These are phyloP conservation scores for Mollisia scopiformis DNA, from an alignment of 2,329 filamentous ascomycete genomes.

Conservation along the genomic window DNA sequence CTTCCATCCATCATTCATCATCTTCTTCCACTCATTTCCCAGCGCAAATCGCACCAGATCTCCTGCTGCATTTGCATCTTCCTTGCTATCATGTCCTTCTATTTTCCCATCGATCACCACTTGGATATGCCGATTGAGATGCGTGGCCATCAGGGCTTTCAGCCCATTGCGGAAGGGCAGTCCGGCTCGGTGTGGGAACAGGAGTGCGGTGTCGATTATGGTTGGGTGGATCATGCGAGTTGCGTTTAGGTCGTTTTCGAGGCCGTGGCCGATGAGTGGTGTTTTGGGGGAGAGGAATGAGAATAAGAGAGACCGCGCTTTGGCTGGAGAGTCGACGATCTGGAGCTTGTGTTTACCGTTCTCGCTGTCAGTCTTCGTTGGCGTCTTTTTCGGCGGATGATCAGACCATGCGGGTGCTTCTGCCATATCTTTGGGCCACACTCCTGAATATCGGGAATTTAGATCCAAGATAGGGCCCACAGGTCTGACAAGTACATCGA, in stretches of 20 bases:
- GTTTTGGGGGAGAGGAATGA: constrained; percentile 74
- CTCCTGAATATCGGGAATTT: constrained; percentile 90
- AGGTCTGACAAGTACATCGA: constrained; percentile 86
- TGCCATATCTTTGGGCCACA: constrained; percentile 76
- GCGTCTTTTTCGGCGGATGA: constrained; percentile 21
- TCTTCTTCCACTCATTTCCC: constrained; percentile 67
- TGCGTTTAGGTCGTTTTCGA: constrained; percentile 94
- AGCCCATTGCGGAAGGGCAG: constrained; percentile 79
- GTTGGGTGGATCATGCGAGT: constrained; percentile 82
- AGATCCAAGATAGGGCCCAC: constrained; percentile 84
- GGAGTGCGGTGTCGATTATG: constrained; percentile 81
- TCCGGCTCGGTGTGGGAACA: constrained; percentile 79
- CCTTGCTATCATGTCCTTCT: constrained; percentile 83
- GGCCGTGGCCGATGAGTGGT: constrained; percentile 86
- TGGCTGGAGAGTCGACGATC: constrained; percentile 75
- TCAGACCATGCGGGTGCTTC: constrained; percentile 62
- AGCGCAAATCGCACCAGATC: constrained; percentile 79
- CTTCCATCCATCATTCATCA: constrained; percentile 71
- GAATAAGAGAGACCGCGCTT: constrained; percentile 78
- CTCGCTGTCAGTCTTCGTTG: constrained; percentile 29
- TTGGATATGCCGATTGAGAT: constrained; percentile 80
- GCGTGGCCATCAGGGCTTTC: constrained; percentile 70
- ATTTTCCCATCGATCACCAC: constrained; percentile 47
- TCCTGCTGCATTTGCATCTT: constrained; percentile 88
- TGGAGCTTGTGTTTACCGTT: constrained; percentile 53